phyloP scores from a whole-genome alignment of 1,284 basidiomycete species.

The Sporisorium iseilematis-ciliati region DNA sequence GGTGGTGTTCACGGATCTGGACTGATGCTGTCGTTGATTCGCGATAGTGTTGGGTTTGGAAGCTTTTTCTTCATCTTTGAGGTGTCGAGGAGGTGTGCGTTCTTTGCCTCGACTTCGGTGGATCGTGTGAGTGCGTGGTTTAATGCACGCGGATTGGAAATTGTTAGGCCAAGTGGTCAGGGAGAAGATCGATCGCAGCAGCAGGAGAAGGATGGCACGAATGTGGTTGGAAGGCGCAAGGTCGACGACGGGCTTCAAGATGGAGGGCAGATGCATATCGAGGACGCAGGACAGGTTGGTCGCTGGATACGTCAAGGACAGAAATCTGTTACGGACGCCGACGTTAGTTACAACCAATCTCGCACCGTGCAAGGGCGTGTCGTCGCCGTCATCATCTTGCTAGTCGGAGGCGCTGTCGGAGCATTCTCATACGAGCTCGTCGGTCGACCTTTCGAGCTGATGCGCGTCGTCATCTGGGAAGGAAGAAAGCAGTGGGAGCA shows the following conservation, averaged over 20 bases:
- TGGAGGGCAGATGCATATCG: constrained; percentile 34
- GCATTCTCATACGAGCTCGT: constrained; percentile 65
- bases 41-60: constrained; percentile 69
- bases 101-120: constrained; percentile 60
- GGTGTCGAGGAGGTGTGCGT: constrained; percentile 65
- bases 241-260: constrained; percentile 7
- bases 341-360: constrained; percentile 62
- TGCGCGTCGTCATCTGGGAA: constrained; percentile 68
- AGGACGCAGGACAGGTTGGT: constrained; percentile 16
- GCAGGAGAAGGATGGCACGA: constrained; percentile 7
- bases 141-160: constrained; percentile 46
- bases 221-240: constrained; percentile 29
- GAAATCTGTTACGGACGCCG: constrained; percentile 32
- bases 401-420: constrained; percentile 64
- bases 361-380: constrained; percentile 59
- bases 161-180: constrained; percentile 13
- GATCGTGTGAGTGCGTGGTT: constrained; percentile 59
- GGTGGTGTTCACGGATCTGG: constrained; percentile 66
- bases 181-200: no score
- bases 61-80: constrained; percentile 71
- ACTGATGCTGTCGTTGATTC: constrained; percentile 65
- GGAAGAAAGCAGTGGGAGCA: constrained; percentile 65
- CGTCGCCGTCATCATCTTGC: constrained; percentile 60
- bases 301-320: constrained; percentile 43
- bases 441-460: constrained; percentile 69